Evolutionary conservation across 139 green algal genomes (phyloP).

Genomic region (Bryopsis sp.): DNA sequence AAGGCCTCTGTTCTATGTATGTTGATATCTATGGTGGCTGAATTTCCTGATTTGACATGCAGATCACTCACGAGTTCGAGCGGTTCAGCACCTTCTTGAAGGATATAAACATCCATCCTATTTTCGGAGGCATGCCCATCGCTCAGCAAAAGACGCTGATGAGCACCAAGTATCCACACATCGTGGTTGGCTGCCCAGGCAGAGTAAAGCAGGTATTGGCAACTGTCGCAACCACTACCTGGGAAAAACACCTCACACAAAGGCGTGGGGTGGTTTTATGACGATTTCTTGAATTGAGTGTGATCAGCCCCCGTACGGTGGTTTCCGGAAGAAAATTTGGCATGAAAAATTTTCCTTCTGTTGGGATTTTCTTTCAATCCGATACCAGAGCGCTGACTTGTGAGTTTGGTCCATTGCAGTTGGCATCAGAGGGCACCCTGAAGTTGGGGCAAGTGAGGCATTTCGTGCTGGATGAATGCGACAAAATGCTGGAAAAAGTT

Average conservation of each 20-base stretch:
- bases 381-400: no score
- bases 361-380: no score
- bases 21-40: conserved; percentile 11
- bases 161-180: conserved; percentile 72
- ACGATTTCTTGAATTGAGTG: no score
- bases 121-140: conserved; percentile 89
- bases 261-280: no score
- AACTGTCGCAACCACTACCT: neutral
- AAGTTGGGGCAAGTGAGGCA: conserved; percentile 80
- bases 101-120: conserved; percentile 79
- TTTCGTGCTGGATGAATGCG: conserved; percentile 99
- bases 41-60: no score
- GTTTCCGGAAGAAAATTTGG: no score
- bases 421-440: conserved; percentile 69
- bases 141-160: conserved; percentile 74
- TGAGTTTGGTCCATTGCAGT: conserved; percentile 30
- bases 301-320: no score
- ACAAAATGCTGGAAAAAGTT: conserved; percentile 97
- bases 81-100: conserved; percentile 83
- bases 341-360: no score
- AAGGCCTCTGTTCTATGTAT: neutral
- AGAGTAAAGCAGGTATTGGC: conserved; percentile 82
- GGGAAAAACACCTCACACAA: no score
- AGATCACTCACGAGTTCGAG: conserved; percentile 98
- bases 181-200: conserved; percentile 94